These are phyloP conservation scores for Cladosporium sp. DNA, from an alignment of 2,329 filamentous ascomycete species.

Conservation along the genomic window DNA sequence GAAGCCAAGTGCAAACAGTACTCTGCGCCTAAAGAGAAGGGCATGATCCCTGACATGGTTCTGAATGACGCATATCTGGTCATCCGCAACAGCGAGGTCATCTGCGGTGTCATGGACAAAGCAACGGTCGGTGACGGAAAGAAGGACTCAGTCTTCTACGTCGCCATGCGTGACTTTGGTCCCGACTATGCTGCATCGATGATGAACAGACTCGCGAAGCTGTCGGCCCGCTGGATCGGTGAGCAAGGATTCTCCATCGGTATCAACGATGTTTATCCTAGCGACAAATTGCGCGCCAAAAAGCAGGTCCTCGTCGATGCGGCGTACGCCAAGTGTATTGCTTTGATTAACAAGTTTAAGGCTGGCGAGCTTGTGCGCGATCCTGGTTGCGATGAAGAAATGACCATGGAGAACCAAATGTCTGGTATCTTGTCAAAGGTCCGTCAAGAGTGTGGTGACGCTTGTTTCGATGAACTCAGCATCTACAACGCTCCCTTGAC, in stretches of 20 bases:
- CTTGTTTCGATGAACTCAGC: conserved; percentile 85
- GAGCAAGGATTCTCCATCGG: conserved; percentile 95
- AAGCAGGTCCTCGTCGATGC: conserved; percentile 71
- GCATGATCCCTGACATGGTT: conserved; percentile 71
- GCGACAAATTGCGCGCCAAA: conserved; percentile 59
- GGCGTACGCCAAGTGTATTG: conserved; percentile 75
- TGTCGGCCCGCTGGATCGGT: conserved; percentile 81
- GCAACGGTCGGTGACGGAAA: conserved; percentile 94
- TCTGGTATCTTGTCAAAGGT: conserved; percentile 90
- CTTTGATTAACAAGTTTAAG: conserved; percentile 76
- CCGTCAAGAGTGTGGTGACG: conserved; percentile 80
- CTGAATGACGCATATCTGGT: conserved; percentile 75
- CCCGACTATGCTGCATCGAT: conserved; percentile 79
- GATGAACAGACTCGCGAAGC: conserved; percentile 89
- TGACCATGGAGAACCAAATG: conserved; percentile 83
- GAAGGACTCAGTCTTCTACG: conserved; percentile 96
- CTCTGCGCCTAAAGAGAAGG: conserved; percentile 50
- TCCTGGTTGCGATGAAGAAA: conserved; percentile 82
- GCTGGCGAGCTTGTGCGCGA: conserved; percentile 76
- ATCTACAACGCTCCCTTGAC: conserved; percentile 87
- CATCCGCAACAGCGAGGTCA: conserved; percentile 91
- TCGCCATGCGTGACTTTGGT: conserved; percentile 91
- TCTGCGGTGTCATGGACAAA: conserved; percentile 98
- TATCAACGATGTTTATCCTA: conserved; percentile 88
- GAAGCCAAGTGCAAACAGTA: conserved; percentile 89